Percentiles rank a stretch among this genome's conserved stretches.
These are phyloP conservation scores for Trypanosoma platydactyli DNA, from an alignment of 208 protist species.

Conservation along the genomic window DNA sequence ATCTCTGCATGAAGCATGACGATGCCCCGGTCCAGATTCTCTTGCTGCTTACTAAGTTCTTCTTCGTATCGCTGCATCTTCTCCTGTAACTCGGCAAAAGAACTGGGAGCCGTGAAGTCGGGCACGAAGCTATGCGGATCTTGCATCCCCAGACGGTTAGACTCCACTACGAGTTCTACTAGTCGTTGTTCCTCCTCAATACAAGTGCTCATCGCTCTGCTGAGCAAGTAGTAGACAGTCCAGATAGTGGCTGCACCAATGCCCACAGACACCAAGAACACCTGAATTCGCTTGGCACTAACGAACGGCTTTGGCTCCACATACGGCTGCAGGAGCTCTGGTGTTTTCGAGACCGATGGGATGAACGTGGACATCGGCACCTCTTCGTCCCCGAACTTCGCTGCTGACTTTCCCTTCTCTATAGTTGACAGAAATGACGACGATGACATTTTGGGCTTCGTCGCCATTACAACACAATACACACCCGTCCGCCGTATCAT, in stretches of 20 bases:
- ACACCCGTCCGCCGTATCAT: slow-evolving; percentile 20
- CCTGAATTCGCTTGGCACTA: slow-evolving; percentile 53
- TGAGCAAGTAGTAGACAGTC: slow-evolving; percentile 74
- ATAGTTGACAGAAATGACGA: background rate
- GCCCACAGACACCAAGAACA: slow-evolving; percentile 67
- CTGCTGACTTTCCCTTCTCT: background rate
- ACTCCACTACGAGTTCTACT: slow-evolving; percentile 47
- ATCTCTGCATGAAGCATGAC: slow-evolving; percentile 77
- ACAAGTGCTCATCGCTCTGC: slow-evolving; percentile 56
- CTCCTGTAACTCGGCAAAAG: slow-evolving; percentile 69
- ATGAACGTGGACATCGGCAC: slow-evolving; percentile 27
- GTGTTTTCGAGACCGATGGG: slow-evolving; percentile 59
- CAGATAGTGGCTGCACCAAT: slow-evolving; percentile 60
- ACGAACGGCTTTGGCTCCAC: slow-evolving; percentile 83
- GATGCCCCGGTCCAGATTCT: slow-evolving; percentile 33
- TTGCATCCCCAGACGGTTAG: slow-evolving; percentile 47
- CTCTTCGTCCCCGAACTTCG: background rate
- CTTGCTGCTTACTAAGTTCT: slow-evolving; percentile 47
- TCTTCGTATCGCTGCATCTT: slow-evolving; percentile 62
- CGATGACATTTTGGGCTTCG: slow-evolving; percentile 1
- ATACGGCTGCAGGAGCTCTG: slow-evolving; percentile 70
- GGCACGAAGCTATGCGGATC: slow-evolving; percentile 44
- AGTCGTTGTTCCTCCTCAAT: slow-evolving; percentile 46
- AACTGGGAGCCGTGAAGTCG: slow-evolving; percentile 72
- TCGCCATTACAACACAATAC: background rate